Evolutionary conservation across 2,329 filamentous ascomycete species (phyloP).

Genomic region (Diaporthe caulivora): DNA sequence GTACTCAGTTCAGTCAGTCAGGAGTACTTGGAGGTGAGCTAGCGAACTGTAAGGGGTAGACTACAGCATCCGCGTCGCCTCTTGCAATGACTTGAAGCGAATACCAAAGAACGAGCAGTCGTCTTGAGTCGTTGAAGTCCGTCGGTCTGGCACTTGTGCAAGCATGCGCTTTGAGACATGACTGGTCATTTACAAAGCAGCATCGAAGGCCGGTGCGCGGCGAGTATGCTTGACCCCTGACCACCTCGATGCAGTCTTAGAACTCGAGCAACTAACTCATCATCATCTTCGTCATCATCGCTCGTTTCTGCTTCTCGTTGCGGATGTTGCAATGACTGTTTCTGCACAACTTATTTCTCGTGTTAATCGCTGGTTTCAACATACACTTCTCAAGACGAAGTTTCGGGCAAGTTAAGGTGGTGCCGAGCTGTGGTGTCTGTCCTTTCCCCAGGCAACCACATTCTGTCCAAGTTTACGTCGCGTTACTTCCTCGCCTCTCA

Average conservation of each 20-base stretch:
- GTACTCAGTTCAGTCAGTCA: too few relatives aligned
- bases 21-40: too few relatives aligned
- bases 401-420: background rate
- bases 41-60: too few relatives aligned
- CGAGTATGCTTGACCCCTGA: background rate
- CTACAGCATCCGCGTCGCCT: background rate
- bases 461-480: background rate
- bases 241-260: background rate
- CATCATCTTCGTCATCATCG: too few relatives aligned
- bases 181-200: background rate
- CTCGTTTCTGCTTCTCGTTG: background rate
- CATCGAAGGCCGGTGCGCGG: background rate
- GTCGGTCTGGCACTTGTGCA: background rate
- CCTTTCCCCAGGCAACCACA: conserved; percentile 35
- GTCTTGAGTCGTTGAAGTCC: background rate
- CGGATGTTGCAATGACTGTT: background rate
- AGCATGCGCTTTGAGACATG: background rate
- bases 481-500: background rate
- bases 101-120: background rate
- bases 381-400: background rate
- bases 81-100: background rate
- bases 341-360: background rate
- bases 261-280: too few relatives aligned
- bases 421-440: conserved; percentile 1
- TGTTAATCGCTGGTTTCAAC: too few relatives aligned